Conservation (phyloP, 1,284 basidiomycete genomes). For the Rhodotorula sp. region DNA sequence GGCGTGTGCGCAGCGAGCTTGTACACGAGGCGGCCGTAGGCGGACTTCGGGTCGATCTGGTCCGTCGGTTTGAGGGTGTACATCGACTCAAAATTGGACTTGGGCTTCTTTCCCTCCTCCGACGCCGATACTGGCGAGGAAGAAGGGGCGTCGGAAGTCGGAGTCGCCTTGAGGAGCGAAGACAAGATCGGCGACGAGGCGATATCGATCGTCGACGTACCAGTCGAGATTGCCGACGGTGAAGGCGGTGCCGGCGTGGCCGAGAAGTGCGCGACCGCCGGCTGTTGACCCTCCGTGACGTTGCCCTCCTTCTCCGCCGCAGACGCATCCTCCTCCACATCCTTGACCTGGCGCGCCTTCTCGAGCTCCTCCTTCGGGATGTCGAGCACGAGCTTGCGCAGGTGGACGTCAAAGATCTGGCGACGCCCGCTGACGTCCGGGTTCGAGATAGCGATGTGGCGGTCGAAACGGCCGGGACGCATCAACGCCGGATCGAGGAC, state of each 20-base stretch:
- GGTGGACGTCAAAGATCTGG: constrained; percentile 92
- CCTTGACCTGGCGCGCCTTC: constrained; percentile 6
- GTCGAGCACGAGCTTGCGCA: constrained; percentile 69
- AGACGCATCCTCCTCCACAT: constrained; percentile 2
- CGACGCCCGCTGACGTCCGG: constrained; percentile 91
- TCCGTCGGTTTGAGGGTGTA: constrained; percentile 40
- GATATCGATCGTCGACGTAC: neutral
- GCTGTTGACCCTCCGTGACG: constrained; percentile 10
- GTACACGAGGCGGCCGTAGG: constrained; percentile 68
- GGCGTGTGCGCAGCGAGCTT: constrained; percentile 95
- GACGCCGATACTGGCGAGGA: neutral
- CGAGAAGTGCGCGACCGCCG: constrained; percentile 17
- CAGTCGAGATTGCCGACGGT: neutral
- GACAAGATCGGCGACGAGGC: constrained; percentile 24
- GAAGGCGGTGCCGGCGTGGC: neutral
- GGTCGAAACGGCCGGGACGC: constrained; percentile 96
- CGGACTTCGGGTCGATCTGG: constrained; percentile 52
- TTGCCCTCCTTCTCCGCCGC: constrained; percentile 4
- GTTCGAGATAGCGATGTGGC: constrained; percentile 92
- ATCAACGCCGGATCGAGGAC: constrained; percentile 92
- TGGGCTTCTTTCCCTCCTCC: constrained; percentile 5
- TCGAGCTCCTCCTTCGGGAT: neutral
- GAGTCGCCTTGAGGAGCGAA: constrained; percentile 14
- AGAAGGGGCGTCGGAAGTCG: constrained; percentile 19
- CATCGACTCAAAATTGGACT: constrained; percentile 42